These are phyloP conservation scores for Talaromyces ruber DNA, from an alignment of 495 filamentous ascomycete genomes.

Conservation along the genomic window DNA sequence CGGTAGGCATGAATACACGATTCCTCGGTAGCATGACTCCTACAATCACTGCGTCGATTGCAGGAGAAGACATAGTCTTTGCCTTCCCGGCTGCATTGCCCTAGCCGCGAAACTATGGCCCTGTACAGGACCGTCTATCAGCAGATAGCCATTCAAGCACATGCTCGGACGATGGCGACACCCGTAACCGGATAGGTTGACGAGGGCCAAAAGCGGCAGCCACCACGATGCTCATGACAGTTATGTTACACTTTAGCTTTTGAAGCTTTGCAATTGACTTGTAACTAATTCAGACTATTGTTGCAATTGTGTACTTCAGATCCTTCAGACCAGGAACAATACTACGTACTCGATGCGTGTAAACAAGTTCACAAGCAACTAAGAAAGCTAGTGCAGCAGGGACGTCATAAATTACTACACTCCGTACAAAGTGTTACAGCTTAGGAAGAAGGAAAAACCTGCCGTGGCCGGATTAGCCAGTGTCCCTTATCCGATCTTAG, in stretches of 20 bases:
- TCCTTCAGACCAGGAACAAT: background rate
- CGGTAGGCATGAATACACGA: background rate
- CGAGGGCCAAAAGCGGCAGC: background rate
- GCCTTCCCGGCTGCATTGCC: background rate
- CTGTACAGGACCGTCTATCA: background rate
- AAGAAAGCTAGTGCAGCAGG: conserved; percentile 7
- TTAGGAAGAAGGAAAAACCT: background rate
- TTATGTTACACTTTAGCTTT: background rate
- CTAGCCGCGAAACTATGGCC: background rate
- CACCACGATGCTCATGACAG: background rate
- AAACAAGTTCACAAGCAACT: conserved; percentile 7
- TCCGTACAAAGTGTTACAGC: background rate
- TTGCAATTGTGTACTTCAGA: background rate
- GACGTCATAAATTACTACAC: conserved; percentile 35
- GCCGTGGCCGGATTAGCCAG: background rate
- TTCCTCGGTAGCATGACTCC: background rate
- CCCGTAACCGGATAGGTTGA: background rate
- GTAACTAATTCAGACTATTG: background rate
- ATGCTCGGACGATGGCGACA: background rate
- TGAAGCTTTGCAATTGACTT: background rate
- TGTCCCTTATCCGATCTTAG: background rate
- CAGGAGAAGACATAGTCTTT: background rate
- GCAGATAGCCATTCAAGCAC: background rate
- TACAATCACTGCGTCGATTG: background rate
- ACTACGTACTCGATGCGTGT: background rate